A percentile compares a stretch with the other conserved stretches of the same genome.
These are phyloP conservation scores for Periglandula ipomoeae DNA, from an alignment of 2,329 filamentous ascomycete genomes.

Conservation along the genomic window DNA sequence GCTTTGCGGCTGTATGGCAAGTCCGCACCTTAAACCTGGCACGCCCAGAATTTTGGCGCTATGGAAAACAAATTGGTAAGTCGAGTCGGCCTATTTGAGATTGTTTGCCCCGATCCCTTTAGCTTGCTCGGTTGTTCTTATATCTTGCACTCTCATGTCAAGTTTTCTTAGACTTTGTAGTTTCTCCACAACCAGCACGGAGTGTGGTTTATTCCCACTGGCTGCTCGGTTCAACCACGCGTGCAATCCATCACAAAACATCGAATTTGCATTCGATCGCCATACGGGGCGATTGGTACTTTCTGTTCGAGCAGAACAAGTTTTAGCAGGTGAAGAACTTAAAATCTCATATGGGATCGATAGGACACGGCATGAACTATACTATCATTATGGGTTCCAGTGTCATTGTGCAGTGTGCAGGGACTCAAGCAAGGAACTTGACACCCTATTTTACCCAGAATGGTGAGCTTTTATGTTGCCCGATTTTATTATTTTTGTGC, in stretches of 20 bases:
- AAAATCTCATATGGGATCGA: slow-evolving; percentile 38
- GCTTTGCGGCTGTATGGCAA: slow-evolving; percentile 30
- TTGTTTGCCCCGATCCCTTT: too few species aligned
- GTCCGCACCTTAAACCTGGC: slow-evolving; percentile 19
- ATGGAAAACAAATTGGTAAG: slow-evolving; percentile 39
- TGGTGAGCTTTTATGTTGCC: not conserved
- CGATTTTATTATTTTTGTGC: too few species aligned
- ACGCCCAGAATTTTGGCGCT: slow-evolving; percentile 25
- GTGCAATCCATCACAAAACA: slow-evolving; percentile 33
- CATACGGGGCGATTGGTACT: slow-evolving; percentile 29
- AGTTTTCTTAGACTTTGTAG: slow-evolving; percentile 1
- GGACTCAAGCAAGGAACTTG: slow-evolving; percentile 13
- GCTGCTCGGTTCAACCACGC: slow-evolving; percentile 52
- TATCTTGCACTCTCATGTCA: too few species aligned
- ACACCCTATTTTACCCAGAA: not conserved
- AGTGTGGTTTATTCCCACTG: slow-evolving; percentile 37
- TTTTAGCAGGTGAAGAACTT: slow-evolving; percentile 38
- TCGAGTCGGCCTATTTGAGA: slow-evolving; percentile 2
- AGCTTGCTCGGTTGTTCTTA: too few species aligned
- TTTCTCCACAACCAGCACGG: slow-evolving; percentile 18
- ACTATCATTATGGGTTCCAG: slow-evolving; percentile 39
- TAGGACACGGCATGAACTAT: slow-evolving; percentile 26
- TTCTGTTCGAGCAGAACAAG: slow-evolving; percentile 21
- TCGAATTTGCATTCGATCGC: slow-evolving; percentile 34
- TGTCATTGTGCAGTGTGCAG: slow-evolving; percentile 41